Evolutionary conservation across 2,329 filamentous ascomycete species (phyloP).

Genomic region (Botrytis sinoallii): DNA sequence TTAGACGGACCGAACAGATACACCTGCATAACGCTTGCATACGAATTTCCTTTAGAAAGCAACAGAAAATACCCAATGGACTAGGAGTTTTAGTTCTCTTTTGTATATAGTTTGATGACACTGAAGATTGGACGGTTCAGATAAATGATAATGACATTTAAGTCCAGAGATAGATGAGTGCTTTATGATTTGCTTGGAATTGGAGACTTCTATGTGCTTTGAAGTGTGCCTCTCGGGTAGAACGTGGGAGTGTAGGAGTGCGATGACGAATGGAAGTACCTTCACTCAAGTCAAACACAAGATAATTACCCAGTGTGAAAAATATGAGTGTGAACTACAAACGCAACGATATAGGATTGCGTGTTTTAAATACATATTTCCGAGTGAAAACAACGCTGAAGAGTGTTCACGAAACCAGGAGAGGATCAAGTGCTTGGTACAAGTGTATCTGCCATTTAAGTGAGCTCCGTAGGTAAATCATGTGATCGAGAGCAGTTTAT

Average conservation of each 20-base stretch:
- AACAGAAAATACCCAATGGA: conserved; percentile 15
- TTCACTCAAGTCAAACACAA: too few species aligned
- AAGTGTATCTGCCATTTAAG: background rate
- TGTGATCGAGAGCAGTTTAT: background rate
- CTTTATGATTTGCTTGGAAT: background rate
- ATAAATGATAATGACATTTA: background rate
- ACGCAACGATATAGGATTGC: background rate
- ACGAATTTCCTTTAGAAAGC: conserved; percentile 9
- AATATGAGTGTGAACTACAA: background rate
- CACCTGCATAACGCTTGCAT: background rate
- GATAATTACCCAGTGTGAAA: background rate
- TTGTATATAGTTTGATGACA: background rate
- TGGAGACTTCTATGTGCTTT: background rate
- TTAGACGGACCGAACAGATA: background rate
- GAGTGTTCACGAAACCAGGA: background rate
- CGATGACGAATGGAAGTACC: too few species aligned
- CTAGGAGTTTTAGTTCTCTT: conserved; percentile 7
- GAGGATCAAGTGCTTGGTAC: background rate
- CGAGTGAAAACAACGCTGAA: background rate
- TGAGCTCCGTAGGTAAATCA: background rate
- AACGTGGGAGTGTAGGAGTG: too few species aligned
- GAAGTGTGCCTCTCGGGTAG: too few species aligned
- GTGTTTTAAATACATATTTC: background rate
- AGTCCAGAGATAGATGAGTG: background rate
- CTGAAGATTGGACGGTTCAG: background rate